Evolutionary conservation across 1,284 basidiomycete genomes (phyloP).

Genomic region (Fistulinella staudtii): DNA sequence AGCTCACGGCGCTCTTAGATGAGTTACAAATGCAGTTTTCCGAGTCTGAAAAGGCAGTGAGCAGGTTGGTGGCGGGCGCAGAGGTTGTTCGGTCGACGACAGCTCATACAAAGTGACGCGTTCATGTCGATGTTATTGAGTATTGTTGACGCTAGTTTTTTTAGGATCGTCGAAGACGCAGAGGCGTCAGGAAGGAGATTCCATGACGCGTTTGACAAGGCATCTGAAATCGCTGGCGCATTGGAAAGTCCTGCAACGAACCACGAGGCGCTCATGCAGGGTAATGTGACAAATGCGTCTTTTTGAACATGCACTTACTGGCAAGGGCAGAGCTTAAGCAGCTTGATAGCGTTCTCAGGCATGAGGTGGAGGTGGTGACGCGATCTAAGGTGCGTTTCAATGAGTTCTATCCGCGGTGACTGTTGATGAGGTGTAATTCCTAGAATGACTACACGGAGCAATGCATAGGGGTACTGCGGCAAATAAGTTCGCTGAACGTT

Average conservation of each 20-base stretch:
- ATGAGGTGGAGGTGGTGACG: constrained; percentile 54
- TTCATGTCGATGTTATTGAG: background rate
- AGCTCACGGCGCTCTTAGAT: too few relatives aligned
- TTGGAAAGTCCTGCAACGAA: constrained; percentile 56
- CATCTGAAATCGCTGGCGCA: constrained; percentile 47
- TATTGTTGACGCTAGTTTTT: constrained; percentile 5
- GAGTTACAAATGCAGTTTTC: constrained; percentile 53
- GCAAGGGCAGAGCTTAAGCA: constrained; percentile 61
- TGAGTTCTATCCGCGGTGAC: too few relatives aligned
- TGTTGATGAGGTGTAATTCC: constrained; percentile 4
- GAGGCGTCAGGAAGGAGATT: constrained; percentile 51
- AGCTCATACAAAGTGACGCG: constrained; percentile 44
- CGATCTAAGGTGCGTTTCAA: constrained; percentile 57
- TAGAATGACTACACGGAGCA: constrained; percentile 78
- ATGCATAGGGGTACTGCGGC: constrained; percentile 60
- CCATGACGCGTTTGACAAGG: constrained; percentile 55
- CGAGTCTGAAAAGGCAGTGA: constrained; percentile 52
- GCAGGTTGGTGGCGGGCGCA: constrained; percentile 53
- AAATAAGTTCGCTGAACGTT: constrained; percentile 72
- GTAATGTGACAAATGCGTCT: constrained; percentile 41
- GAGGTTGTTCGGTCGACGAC: constrained; percentile 54
- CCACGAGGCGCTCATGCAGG: constrained; percentile 52
- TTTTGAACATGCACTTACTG: too few relatives aligned
- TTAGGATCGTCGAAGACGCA: constrained; percentile 58
- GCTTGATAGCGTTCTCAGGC: constrained; percentile 55